These are phyloP conservation scores for Pichia sp. DNA, from an alignment of 1,139 yeast species.

Conservation along the genomic window DNA sequence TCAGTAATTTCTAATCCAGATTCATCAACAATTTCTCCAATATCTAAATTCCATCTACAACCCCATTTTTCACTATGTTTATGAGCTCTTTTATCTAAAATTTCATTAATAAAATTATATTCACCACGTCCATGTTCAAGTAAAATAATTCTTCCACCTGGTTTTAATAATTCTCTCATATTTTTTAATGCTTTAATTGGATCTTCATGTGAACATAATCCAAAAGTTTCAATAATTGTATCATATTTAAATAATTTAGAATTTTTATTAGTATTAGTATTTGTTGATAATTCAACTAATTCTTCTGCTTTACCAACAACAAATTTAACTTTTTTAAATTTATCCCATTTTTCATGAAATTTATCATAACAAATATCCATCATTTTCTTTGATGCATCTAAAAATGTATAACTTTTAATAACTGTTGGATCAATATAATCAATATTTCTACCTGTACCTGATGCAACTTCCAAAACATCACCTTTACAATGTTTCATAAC, in stretches of 20 bases:
- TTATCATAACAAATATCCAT: slow-evolving; percentile 73
- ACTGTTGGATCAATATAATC: slow-evolving; percentile 58
- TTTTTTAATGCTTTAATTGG: slow-evolving; percentile 77
- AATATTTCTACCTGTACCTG: slow-evolving; percentile 94
- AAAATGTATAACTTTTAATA: slow-evolving; percentile 68
- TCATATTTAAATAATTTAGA: slow-evolving; percentile 55
- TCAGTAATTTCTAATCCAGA: slow-evolving; percentile 80
- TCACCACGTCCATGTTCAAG: slow-evolving; percentile 90
- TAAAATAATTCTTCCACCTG: slow-evolving; percentile 84
- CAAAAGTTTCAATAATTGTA: slow-evolving; percentile 89
- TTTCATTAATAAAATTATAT: slow-evolving; percentile 69
- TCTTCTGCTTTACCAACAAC: slow-evolving; percentile 94
- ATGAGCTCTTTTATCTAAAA: slow-evolving; percentile 77
- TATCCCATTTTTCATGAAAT: slow-evolving; percentile 61
- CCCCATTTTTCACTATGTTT: slow-evolving; percentile 90
- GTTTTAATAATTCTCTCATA: slow-evolving; percentile 65
- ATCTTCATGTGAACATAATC: slow-evolving; percentile 90
- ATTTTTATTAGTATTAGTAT: slow-evolving; percentile 5
- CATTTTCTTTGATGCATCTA: slow-evolving; percentile 83
- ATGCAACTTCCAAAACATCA: slow-evolving; percentile 87
- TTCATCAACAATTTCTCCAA: slow-evolving; percentile 74
- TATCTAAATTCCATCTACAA: slow-evolving; percentile 93
- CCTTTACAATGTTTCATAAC: slow-evolving; percentile 73
- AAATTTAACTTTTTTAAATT: slow-evolving; percentile 66
- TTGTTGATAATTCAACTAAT: slow-evolving; percentile 41